Evolutionary conservation across 345 rosid species (phyloP), one percentile per base, ranked within the genome.

Genomic region (Psidium guajava): DNA sequence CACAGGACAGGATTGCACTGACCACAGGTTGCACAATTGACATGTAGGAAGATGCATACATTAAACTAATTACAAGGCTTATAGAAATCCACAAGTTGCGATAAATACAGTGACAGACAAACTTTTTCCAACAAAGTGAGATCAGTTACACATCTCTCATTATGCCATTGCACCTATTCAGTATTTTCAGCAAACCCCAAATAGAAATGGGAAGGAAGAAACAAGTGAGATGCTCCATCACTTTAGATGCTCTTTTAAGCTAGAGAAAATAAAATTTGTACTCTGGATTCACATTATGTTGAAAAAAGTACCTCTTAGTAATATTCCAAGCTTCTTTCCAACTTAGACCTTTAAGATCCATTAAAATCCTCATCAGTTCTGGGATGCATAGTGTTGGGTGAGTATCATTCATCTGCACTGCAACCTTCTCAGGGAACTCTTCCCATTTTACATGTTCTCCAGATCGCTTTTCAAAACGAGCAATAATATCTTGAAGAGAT

Each of bases 381-480:
- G 90, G 93, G 44, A 91, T 89, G 87, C 92, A 91, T n/a, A 91
- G 90, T 54, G 92, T 90, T 54, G 93, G 95, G 86, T 89, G 92
- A 86, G 95, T 90, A 82, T 91, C 95, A 82, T 92, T 91, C 94
- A 92, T 89, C 86, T 91, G 93, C 42, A 92, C 92, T 11, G 91
- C 92, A 82, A 90, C 90, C 57, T 89, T 92, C 57, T 89, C 90
- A 16, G 92, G 92, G 85, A 91, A 88, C 18, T 15, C 86, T 82
- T 91, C 88, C 92, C 93, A 91, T 27, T 88, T 87, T 77, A 89
- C 86, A 36, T 82, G 50, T 50, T 84, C 80, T 25, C 84, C 87
- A n/a, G 90, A 90, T 87, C 89, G 89, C 85, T 85, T 89, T 83
- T 89, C 92, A 86, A 89, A 92, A 81, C 87, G 84, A 73, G 89